A percentile compares a stretch with the other conserved stretches of the same genome.
Conservation (phyloP, 108 stramenopile species). For the Stephanodiscus minutulus region DNA sequence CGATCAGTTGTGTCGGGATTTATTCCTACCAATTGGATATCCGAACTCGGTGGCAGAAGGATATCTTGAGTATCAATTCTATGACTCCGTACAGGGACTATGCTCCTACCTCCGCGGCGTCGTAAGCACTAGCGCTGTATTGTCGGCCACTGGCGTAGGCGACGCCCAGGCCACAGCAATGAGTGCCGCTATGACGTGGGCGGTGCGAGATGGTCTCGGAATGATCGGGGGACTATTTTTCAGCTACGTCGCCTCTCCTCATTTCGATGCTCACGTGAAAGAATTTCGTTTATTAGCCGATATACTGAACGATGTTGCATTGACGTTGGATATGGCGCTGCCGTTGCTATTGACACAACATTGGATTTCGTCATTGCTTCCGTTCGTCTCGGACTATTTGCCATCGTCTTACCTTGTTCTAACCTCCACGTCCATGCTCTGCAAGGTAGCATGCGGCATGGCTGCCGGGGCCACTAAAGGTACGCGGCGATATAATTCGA, state of each 20-base stretch:
- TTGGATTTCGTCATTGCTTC: slow-evolving; percentile 12
- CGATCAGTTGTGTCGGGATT: slow-evolving; percentile 35
- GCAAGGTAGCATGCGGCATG: slow-evolving; percentile 91
- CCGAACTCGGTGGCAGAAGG: slow-evolving; percentile 68
- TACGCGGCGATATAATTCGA: background rate
- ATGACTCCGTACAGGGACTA: slow-evolving; percentile 93
- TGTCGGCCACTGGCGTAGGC: slow-evolving; percentile 90
- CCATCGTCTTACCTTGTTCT: slow-evolving; percentile 52
- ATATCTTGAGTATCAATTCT: slow-evolving; percentile 90
- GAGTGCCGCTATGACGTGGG: slow-evolving; percentile 83
- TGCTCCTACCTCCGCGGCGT: slow-evolving; percentile 93
- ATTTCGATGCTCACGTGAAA: slow-evolving; percentile 91
- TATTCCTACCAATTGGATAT: slow-evolving; percentile 79
- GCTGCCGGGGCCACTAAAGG: slow-evolving; percentile 85
- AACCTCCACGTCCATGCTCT: slow-evolving; percentile 68
- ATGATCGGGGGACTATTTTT: slow-evolving; percentile 92
- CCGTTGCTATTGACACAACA: slow-evolving; percentile 44
- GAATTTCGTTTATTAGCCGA: slow-evolving; percentile 96
- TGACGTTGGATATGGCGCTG: slow-evolving; percentile 89
- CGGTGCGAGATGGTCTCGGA: slow-evolving; percentile 86
- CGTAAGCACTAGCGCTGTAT: slow-evolving; percentile 80
- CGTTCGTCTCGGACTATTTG: slow-evolving; percentile 21
- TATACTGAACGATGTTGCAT: slow-evolving; percentile 89
- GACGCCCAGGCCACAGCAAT: slow-evolving; percentile 82
- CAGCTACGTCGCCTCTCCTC: slow-evolving; percentile 66